These are phyloP conservation scores for Haplosporangium gracile DNA, from an alignment of 192 early-diverging fungal genomes.

Conservation along the genomic window DNA sequence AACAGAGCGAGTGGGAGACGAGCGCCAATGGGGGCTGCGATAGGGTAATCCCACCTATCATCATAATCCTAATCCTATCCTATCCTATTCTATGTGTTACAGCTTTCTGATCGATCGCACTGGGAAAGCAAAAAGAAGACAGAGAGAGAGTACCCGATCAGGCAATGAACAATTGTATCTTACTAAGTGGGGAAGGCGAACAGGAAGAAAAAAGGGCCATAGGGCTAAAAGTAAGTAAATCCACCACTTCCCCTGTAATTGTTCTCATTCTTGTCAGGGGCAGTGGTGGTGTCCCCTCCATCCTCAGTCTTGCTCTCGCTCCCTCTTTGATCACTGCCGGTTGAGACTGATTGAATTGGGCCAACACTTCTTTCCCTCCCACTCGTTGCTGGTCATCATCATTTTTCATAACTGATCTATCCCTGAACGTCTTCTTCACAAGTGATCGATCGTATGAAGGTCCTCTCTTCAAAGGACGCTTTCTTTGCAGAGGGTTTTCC, in stretches of 20 bases:
- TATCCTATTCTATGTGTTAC: not conserved
- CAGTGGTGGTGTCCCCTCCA: not conserved
- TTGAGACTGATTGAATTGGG: not conserved
- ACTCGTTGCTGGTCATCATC: not conserved
- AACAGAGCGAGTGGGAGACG: not conserved
- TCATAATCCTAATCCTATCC: too few species aligned
- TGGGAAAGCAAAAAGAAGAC: not conserved
- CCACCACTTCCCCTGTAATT: not conserved
- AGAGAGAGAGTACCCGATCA: not conserved
- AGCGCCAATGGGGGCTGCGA: not conserved
- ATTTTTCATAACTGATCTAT: not conserved
- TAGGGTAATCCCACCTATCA: not conserved
- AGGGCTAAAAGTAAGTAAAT: not conserved
- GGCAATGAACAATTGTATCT: not conserved
- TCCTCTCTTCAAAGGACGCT: not conserved
- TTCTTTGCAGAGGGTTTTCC: not conserved
- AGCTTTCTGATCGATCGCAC: slow-evolving; percentile 1
- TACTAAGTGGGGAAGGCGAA: not conserved
- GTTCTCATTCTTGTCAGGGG: not conserved
- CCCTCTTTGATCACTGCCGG: not conserved
- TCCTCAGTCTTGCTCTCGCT: not conserved
- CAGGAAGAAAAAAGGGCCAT: not conserved
- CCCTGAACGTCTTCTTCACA: not conserved
- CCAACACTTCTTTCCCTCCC: not conserved
- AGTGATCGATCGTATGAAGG: slow-evolving; percentile 1